Conservation (phyloP, 1,139 yeast genomes). For the Meyerozyma elateridarum region DNA sequence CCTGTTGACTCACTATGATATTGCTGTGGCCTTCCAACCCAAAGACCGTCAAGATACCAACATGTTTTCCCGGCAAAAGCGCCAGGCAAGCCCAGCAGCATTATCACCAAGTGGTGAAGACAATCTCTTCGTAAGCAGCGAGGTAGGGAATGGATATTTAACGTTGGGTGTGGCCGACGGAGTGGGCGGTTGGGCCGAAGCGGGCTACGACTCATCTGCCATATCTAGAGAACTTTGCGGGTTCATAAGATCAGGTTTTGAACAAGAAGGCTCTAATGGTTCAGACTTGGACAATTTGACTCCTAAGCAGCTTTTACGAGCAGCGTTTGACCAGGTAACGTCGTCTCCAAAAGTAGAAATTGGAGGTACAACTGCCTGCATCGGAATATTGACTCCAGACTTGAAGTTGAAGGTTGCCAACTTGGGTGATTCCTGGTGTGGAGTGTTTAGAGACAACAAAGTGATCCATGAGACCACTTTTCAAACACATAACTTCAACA, state of each 20-base stretch:
- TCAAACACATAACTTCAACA: conserved; percentile 86
- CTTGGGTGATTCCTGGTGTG: conserved; percentile 94
- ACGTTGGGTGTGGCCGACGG: conserved; percentile 95
- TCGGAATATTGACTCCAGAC: conserved; percentile 63
- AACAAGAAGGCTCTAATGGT: conserved; percentile 10
- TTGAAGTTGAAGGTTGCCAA: conserved; percentile 62
- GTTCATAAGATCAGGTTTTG: conserved; percentile 29
- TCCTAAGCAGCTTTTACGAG: conserved; percentile 49
- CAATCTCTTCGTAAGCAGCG: conserved; percentile 58
- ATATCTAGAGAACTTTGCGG: conserved; percentile 66
- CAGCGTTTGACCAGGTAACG: conserved; percentile 52
- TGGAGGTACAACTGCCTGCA: conserved; percentile 95
- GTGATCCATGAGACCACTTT: conserved; percentile 65
- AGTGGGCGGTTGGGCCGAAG: conserved; percentile 95
- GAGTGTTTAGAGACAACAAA: conserved; percentile 66
- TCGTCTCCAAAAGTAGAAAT: conserved; percentile 63
- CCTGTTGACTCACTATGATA: conserved; percentile 38
- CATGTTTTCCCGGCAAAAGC: conserved; percentile 31
- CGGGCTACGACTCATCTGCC: conserved; percentile 85
- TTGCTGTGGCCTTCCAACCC: conserved; percentile 70
- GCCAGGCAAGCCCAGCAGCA: conserved; percentile 30
- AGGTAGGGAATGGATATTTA: conserved; percentile 40
- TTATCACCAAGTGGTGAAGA: conserved; percentile 82
- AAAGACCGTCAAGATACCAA: conserved; percentile 56
- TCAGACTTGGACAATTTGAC: conserved; percentile 8